Evolutionary conservation across 176 grass and related monocot genomes (phyloP).

Genomic region (Urochloa ruziziensis): DNA sequence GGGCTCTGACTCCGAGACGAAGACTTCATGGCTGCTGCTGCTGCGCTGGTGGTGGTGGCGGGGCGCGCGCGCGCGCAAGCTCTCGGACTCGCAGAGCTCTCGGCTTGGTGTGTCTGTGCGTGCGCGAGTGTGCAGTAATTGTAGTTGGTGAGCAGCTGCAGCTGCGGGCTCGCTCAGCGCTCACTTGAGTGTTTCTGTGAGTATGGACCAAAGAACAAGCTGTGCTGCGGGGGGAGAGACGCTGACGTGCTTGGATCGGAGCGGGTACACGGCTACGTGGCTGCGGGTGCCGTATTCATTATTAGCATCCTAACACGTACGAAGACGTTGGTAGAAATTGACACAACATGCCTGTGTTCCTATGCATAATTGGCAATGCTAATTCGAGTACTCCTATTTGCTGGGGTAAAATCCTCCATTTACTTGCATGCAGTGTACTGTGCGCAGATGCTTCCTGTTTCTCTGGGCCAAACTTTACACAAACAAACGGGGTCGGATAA

Average conservation of each 20-base stretch:
- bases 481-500: not conserved
- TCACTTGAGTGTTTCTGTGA: not conserved
- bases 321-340: not conserved
- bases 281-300: not conserved
- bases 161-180: no score
- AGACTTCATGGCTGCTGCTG: constrained; percentile 40
- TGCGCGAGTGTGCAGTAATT: not conserved
- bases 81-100: not conserved
- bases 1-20: constrained; percentile 50
- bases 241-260: not conserved
- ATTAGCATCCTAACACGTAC: not conserved
- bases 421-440: no score
- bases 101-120: not conserved
- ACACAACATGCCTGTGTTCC: not conserved
- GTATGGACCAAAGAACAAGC: not conserved
- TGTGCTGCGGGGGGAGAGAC: not conserved
- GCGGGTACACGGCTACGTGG: not conserved
- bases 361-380: not conserved
- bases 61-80: not conserved
- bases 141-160: not conserved
- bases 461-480: not conserved
- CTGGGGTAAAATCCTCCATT: not conserved
- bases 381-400: not conserved
- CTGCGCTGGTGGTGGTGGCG: not conserved
- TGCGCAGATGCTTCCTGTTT: not conserved